Evolutionary conservation across 1,284 basidiomycete genomes (phyloP), one percentile per base, ranked within the genome.

Genomic region (Apiotrichum siamense): DNA sequence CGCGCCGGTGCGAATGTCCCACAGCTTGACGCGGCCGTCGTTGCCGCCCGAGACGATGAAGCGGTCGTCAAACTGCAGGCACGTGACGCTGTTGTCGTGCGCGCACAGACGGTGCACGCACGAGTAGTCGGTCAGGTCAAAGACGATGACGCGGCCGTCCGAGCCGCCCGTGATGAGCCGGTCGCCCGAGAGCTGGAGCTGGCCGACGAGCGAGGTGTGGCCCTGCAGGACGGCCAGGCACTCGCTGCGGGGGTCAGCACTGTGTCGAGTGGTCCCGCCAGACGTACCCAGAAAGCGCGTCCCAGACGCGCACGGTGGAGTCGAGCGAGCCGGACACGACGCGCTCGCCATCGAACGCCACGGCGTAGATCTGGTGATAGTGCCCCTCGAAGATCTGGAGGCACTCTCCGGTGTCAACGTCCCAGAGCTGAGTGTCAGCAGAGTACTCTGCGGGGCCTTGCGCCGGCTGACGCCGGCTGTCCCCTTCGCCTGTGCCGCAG

Each of bases 151-250:
- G 1, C 90, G 83, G 1, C 94, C 94, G 65, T 97, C 93, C 1
- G 91, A 91, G 18, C 90, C 92, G 42, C 91, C 93, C 0, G 92
- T 96, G 38, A 86, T 85, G 49, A 97, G 83, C 25, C 86, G 76
- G 59, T 77, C 78, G 49, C 80, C 80, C 3, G 82, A 83, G 43
- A 98, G 80, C 69, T 96, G 92, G 23, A 97, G 78, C 67, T 94
- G 89, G 58, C 92, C 94, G 10, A 98, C 91, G 46, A 97, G 84
- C 3, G 89, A 87, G 0, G 91, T 93, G 70, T 97, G 94, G 2
- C 89, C 93, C 70, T 92, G 88, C 0, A 97, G 80, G 11, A 94
- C 79, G 4, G 91, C 90, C 7, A 88, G 70, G 64, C 89, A 91
- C 58, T 85, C 78, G 20, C 88, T 90, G 59, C 4, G 4, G 49